phyloP scores from a whole-genome alignment of 1,139 yeast genomes.

The Arxiozyma bovina region DNA sequence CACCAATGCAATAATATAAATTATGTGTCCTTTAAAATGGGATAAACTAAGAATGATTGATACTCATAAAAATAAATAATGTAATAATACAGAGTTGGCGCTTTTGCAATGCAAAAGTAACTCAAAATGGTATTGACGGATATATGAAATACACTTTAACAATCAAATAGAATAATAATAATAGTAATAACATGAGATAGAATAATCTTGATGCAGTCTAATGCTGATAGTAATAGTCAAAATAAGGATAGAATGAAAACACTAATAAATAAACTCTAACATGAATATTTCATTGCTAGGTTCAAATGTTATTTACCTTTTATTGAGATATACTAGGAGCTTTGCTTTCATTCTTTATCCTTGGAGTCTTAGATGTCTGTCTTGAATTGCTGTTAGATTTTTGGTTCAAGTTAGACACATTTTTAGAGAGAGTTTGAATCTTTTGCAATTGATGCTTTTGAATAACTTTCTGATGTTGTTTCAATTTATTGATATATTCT shows the following conservation, averaged over 20 bases:
- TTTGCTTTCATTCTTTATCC: constrained; percentile 4
- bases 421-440: constrained; percentile 4
- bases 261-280: no score
- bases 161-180: no score
- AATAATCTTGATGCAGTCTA: no score
- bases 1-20: no score
- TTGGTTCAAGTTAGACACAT: constrained; percentile 1
- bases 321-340: neutral
- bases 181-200: no score
- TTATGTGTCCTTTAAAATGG: neutral
- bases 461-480: constrained; percentile 30
- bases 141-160: no score
- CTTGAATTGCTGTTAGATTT: constrained; percentile 2
- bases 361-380: constrained; percentile 2
- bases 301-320: neutral
- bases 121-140: neutral
- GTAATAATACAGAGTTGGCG: neutral
- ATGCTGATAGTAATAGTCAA: no score
- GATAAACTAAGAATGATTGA: neutral
- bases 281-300: neutral
- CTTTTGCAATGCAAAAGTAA: neutral
- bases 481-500: constrained; percentile 39
- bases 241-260: no score
- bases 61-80: no score
- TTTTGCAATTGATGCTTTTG: constrained; percentile 21